phyloP scores from a whole-genome alignment of 768 basidiomycete species.

The Wakefieldia striispora region DNA sequence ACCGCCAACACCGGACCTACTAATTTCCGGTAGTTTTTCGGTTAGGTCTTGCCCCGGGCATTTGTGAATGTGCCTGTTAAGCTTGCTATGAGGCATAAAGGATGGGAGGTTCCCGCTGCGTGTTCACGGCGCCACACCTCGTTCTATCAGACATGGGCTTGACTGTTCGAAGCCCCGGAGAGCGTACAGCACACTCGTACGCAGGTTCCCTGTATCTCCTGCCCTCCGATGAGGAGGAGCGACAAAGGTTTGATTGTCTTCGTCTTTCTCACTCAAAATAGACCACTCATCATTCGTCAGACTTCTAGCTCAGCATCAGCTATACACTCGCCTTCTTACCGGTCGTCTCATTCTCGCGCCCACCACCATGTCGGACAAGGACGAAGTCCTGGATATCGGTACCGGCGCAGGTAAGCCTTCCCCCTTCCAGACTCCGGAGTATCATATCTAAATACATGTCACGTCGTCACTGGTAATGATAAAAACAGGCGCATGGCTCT shows the following conservation, averaged over 20 bases:
- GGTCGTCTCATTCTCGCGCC: conserved; percentile 23
- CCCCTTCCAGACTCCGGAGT: too few relatives aligned
- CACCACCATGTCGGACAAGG: conserved; percentile 10
- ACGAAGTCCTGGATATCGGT: conserved; percentile 24
- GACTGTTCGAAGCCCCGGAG: not conserved
- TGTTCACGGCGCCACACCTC: too few relatives aligned
- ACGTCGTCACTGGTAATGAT: too few relatives aligned
- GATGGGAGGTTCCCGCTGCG: too few relatives aligned
- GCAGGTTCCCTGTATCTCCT: conserved; percentile 21
- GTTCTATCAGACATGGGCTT: too few relatives aligned
- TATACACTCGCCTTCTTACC: conserved; percentile 21
- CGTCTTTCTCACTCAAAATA: too few relatives aligned
- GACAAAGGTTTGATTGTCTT: conserved; percentile 13
- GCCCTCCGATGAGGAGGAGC: conserved; percentile 27
- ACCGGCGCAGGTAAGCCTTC: conserved; percentile 17
- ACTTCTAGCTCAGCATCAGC: conserved; percentile 15
- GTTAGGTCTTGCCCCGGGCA: too few relatives aligned
- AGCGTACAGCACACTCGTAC: conserved; percentile 20
- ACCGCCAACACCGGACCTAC: too few relatives aligned
- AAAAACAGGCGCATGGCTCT: conserved; percentile 23
- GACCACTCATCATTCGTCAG: not conserved
- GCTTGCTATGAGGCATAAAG: too few relatives aligned
- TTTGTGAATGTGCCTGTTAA: too few relatives aligned
- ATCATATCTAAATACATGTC: too few relatives aligned
- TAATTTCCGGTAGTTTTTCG: too few relatives aligned